These are phyloP conservation scores for Aspergillus ellipticus DNA, from an alignment of 495 filamentous ascomycete genomes.

Conservation along the genomic window DNA sequence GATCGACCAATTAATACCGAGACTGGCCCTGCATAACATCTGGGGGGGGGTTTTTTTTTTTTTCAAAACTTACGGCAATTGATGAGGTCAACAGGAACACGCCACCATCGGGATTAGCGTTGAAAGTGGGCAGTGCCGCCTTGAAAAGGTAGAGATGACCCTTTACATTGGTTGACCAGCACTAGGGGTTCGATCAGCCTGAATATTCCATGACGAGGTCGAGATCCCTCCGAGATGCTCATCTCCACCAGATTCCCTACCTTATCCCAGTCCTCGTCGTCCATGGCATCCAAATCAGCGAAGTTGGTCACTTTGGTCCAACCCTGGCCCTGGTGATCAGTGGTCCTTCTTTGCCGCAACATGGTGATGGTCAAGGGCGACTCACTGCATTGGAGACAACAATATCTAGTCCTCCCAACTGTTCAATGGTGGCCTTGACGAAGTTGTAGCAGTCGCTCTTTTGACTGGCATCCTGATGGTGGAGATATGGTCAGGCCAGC, in stretches of 20 bases:
- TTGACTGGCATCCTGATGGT: conserved; percentile 53
- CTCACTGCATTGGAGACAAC: conserved; percentile 69
- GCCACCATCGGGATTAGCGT: conserved; percentile 65
- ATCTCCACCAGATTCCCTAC: conserved; percentile 25
- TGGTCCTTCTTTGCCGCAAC: neutral
- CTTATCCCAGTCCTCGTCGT: conserved; percentile 68
- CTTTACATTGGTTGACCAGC: conserved; percentile 69
- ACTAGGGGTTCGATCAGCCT: conserved; percentile 35
- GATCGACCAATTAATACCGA: neutral
- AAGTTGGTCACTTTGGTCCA: conserved; percentile 66
- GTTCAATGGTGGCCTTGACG: conserved; percentile 53
- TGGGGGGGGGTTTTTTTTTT: too few species aligned
- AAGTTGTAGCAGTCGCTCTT: conserved; percentile 50
- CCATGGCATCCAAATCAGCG: conserved; percentile 58
- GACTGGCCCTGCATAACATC: neutral
- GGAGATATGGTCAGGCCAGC: neutral
- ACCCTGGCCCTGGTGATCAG: conserved; percentile 40
- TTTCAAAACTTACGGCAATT: conserved; percentile 42
- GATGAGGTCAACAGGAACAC: conserved; percentile 66
- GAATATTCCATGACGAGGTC: neutral
- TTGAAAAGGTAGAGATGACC: conserved; percentile 59
- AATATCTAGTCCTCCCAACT: conserved; percentile 65
- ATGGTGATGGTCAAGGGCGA: neutral
- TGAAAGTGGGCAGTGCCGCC: conserved; percentile 61
- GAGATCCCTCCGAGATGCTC: neutral